Base-by-base conservation (phyloP, 192 early-diverging fungal species). In the Rhizoclosmatium globosum region DNA sequence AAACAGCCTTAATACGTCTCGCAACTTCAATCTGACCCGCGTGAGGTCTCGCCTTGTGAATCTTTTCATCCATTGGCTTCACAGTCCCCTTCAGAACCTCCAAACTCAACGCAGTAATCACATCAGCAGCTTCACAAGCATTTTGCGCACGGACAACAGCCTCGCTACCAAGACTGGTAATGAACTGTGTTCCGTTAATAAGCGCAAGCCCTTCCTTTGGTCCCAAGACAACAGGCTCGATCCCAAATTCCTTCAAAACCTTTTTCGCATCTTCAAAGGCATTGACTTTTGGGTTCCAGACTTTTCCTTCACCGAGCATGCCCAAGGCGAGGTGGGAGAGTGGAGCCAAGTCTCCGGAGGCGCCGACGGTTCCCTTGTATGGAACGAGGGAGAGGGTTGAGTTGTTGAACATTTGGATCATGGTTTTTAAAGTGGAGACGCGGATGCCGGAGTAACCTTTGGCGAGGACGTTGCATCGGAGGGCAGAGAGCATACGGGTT, bases 111-210 rank as follows among this genome's bases (percentile, higher is more conserved):
- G 77, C 77, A 62, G 68, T 62, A 7, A 78, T 43, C 3, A 70
- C 41, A 47, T 78, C 77, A 4, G 77, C 77, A 31, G 23, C 58
- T 53, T 78, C 71, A n/a, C 45, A 57, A 17, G 62, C 68, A 21
- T 60, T 57, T 17, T 57, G 47, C 1, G 68, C 77, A n/a, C 77
- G 77, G 4, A 60, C 48, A 38, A 78, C 56, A 4, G 77, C 77
- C 39, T 78, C 77, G 60, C 44, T 48, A 4, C 68, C 77, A 31
- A 71, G 60, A 13, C 31, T 39, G 41, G 68, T 71, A 19, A 78
- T 78, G 68, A 78, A 78, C 60, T 78, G 77, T 19, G 77, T 78
- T 60, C 77, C 77, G 68, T 78, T 78, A 68, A 78, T 78, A 56
- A 78, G 44, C 19, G 77, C 77, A 6, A 78, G 68, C 2, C 77